Evolutionary conservation across 2,329 filamentous ascomycete genomes (phyloP).

Genomic region (Ascochyta fabae): DNA sequence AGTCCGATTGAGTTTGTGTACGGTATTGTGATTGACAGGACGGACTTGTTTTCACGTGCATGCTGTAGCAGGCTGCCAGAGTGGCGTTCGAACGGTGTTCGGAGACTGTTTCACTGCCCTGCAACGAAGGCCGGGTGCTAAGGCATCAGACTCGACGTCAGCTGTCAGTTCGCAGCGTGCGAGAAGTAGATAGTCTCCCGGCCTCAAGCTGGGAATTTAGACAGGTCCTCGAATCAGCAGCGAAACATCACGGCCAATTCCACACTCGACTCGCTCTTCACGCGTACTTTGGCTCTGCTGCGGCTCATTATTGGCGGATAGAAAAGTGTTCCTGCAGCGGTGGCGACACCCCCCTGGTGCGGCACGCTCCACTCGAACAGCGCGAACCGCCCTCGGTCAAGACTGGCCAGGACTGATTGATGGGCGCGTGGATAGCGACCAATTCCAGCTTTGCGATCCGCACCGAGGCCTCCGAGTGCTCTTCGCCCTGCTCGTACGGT

Average conservation of each 20-base stretch:
- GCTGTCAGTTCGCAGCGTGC: conserved; percentile 10
- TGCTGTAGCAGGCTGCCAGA: conserved; percentile 2
- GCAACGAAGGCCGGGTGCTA: conserved; percentile 10
- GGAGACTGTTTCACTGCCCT: conserved; percentile 17
- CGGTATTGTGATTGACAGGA: conserved; percentile 8
- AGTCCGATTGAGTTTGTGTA: conserved; percentile 12
- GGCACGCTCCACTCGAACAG: conserved; percentile 30
- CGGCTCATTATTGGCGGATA: conserved; percentile 21
- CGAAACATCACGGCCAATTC: not conserved
- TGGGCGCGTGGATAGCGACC: conserved; percentile 33
- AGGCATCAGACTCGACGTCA: conserved; percentile 9
- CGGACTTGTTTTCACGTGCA: conserved; percentile 11
- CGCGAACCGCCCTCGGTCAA: conserved; percentile 31
- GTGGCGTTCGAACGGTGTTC: conserved; percentile 12
- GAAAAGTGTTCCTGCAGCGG: conserved; percentile 36
- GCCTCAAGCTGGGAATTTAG: conserved; percentile 1
- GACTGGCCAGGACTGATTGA: conserved; percentile 11
- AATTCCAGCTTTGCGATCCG: conserved; percentile 41
- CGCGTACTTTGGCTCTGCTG: not conserved
- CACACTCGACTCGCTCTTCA: conserved; percentile 3
- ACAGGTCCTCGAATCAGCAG: conserved; percentile 11
- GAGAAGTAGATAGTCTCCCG: conserved; percentile 1
- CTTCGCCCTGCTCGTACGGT: conserved; percentile 32
- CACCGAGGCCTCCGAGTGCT: conserved; percentile 32
- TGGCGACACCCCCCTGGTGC: conserved; percentile 24